Evolutionary conservation across 2,329 filamentous ascomycete genomes (phyloP).

Genomic region (Diaporthe caulivora): DNA sequence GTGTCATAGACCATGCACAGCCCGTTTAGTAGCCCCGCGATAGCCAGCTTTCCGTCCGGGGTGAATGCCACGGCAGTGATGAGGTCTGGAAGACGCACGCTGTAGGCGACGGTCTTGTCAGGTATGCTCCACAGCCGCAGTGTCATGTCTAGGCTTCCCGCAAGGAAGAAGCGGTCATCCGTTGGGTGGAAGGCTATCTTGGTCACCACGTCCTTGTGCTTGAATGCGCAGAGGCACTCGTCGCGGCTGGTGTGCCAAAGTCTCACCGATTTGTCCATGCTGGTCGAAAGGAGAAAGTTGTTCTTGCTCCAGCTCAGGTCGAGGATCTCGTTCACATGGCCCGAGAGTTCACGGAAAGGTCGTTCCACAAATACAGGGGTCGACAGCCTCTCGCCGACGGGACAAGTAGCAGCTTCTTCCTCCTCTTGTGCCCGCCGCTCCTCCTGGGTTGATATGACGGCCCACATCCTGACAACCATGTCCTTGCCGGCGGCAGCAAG

Average conservation of each 20-base stretch:
- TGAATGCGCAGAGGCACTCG: conserved; percentile 93
- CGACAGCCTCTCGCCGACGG: conserved; percentile 75
- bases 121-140: conserved; percentile 96
- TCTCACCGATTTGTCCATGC: conserved; percentile 97
- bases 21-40: conserved; percentile 88
- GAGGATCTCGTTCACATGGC: conserved; percentile 87
- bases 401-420: conserved; percentile 65
- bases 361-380: conserved; percentile 90
- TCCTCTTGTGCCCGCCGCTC: conserved; percentile 81
- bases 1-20: conserved; percentile 93
- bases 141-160: conserved; percentile 90
- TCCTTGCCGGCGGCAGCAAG: conserved; percentile 94
- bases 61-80: conserved; percentile 96
- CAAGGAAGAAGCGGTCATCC: conserved; percentile 96
- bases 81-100: conserved; percentile 82
- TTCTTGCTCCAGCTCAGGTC: conserved; percentile 99
- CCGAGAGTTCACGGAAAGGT: conserved; percentile 82
- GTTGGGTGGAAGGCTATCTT: conserved; percentile 94
- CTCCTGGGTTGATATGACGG: conserved; percentile 84
- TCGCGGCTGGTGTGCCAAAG: conserved; percentile 90
- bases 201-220: conserved; percentile 94
- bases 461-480: conserved; percentile 86
- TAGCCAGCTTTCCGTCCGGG: conserved; percentile 89
- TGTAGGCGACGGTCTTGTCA: conserved; percentile 91
- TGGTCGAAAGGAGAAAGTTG: conserved; percentile 94